Percentiles rank a stretch among this genome's conserved stretches.
These are phyloP conservation scores for Yamadazyma endophytica DNA, from an alignment of 805 yeast genomes.

Conservation along the genomic window DNA sequence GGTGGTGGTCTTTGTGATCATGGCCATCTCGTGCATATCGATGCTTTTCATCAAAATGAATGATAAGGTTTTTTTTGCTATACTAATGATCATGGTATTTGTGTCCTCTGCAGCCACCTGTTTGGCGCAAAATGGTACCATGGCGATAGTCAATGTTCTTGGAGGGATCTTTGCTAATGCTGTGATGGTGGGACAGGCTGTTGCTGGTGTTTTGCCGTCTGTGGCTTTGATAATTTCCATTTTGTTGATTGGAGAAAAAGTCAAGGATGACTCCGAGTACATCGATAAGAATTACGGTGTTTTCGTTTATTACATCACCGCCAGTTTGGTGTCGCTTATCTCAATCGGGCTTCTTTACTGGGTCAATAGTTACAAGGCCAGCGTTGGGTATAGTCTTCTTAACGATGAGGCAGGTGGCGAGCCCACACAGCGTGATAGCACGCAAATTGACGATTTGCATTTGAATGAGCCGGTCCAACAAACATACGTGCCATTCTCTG, in stretches of 20 bases:
- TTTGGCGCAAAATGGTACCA: conserved; percentile 81
- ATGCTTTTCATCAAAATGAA: conserved; percentile 29
- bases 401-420: too few relatives aligned
- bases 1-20: conserved; percentile 49
- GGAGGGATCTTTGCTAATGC: conserved; percentile 82
- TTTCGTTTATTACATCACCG: conserved; percentile 46
- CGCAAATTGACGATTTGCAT: too few relatives aligned
- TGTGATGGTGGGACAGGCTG: conserved; percentile 90
- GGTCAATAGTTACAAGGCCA: conserved; percentile 24
- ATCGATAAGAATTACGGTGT: conserved; percentile 35
- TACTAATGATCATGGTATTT: conserved; percentile 61
- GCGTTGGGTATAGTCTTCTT: conserved; percentile 14
- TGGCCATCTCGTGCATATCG: conserved; percentile 50
- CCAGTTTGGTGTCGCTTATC: conserved; percentile 42
- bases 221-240: conserved; percentile 58
- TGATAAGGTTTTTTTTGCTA: conserved; percentile 41
- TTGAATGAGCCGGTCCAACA: too few relatives aligned
- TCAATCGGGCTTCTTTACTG: conserved; percentile 39
- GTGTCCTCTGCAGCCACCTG: conserved; percentile 73
- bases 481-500: conserved; percentile 48
- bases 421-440: too few relatives aligned
- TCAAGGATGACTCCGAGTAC: conserved; percentile 15
- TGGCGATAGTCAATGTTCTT: conserved; percentile 78
- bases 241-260: conserved; percentile 33
- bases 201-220: conserved; percentile 91